A percentile compares a stretch with the other conserved stretches of the same genome.
phyloP scores from a whole-genome alignment of 495 filamentous ascomycete genomes.

The Podospora anserina region DNA sequence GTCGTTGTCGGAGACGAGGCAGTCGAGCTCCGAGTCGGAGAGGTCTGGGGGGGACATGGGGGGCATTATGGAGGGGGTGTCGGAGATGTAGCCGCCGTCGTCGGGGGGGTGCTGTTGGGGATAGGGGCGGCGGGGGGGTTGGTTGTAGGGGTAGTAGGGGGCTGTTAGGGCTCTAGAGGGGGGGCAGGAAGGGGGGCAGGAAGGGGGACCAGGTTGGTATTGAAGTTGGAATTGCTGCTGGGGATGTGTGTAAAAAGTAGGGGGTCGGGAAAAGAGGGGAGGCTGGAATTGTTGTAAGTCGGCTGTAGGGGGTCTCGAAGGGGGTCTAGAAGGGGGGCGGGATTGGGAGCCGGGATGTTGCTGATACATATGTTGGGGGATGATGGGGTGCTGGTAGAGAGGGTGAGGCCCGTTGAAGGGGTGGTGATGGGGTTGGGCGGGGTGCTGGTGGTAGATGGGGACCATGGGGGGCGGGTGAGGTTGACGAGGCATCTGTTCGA shows the following conservation, averaged over 20 bases:
- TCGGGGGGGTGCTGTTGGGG: not conserved
- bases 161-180: not conserved
- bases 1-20: conserved; percentile 18
- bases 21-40: conserved; percentile 37
- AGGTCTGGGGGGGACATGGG: conserved; percentile 33
- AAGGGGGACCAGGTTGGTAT: not conserved
- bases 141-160: not conserved
- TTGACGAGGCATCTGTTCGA: not conserved
- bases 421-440: conserved; percentile 1
- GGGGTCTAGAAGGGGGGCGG: not conserved
- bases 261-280: not conserved
- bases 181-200: not conserved
- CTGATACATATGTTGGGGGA: not conserved
- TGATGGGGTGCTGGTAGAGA: not conserved
- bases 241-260: too few relatives aligned
- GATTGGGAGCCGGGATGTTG: not conserved
- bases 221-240: not conserved
- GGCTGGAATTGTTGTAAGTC: not conserved
- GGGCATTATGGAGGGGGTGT: conserved; percentile 29
- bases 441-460: not conserved
- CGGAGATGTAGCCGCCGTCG: conserved; percentile 17
- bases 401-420: not conserved
- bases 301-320: not conserved
- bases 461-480: not conserved
- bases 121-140: not conserved